Evolutionary conservation across 352 stramenopile species (phyloP).

Genomic region (Phytophthora syringae): DNA sequence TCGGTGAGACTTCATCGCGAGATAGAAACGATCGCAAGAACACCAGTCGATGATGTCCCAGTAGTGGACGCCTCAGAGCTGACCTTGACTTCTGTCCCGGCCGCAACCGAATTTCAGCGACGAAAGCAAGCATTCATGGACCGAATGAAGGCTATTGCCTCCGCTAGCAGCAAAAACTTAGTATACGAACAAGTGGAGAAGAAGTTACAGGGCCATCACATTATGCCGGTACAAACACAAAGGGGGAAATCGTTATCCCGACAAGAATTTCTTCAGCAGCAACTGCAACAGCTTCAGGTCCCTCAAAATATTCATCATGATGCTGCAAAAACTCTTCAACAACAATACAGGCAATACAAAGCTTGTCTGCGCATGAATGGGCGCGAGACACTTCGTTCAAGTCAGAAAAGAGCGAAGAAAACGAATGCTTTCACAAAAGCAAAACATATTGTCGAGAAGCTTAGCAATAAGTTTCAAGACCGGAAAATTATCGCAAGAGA

Average conservation of each 20-base stretch:
- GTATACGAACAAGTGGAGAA: constrained; percentile 79
- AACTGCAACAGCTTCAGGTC: constrained; percentile 38
- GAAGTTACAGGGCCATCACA: constrained; percentile 43
- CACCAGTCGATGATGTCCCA: not conserved
- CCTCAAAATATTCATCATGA: constrained; percentile 50
- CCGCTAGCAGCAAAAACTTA: constrained; percentile 66
- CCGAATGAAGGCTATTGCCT: constrained; percentile 77
- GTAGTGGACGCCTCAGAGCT: not conserved
- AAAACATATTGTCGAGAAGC: constrained; percentile 18
- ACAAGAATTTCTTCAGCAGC: constrained; percentile 32
- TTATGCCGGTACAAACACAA: constrained; percentile 15
- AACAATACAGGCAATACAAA: constrained; percentile 48
- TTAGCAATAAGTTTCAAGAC: constrained; percentile 20
- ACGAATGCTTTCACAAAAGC: constrained; percentile 1
- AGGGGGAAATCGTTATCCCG: constrained; percentile 3
- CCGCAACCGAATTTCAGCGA: constrained; percentile 66
- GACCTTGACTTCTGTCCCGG: constrained; percentile 8
- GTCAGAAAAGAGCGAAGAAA: constrained; percentile 29
- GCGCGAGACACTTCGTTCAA: constrained; percentile 36
- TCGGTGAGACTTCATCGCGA: not conserved
- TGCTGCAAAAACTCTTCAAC: constrained; percentile 49
- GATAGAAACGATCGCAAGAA: not conserved
- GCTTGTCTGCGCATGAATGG: constrained; percentile 69
- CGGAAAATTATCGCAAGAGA: constrained; percentile 10
- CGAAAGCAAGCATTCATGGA: constrained; percentile 77